phyloP scores from a whole-genome alignment of 2,329 filamentous ascomycete genomes.

The Cryphonectria radicalis region DNA sequence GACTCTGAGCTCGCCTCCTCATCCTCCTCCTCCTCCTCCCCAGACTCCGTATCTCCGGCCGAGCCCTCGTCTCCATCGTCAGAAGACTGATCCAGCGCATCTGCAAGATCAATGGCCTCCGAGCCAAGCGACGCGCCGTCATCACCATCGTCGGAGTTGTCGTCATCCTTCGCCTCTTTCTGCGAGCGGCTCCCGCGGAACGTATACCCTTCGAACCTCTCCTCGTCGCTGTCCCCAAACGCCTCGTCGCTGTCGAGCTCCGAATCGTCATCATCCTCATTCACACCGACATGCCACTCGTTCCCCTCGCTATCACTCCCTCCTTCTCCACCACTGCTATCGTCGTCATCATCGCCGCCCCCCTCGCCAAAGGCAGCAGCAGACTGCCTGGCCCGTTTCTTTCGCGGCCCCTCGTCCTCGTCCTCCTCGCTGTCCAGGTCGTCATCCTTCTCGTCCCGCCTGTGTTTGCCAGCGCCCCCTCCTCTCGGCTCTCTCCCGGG shows the following conservation, averaged over 20 bases:
- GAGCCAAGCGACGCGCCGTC: constrained; percentile 47
- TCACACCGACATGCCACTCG: constrained; percentile 77
- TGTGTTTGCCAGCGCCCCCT: constrained; percentile 41
- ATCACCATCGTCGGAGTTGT: constrained; percentile 56
- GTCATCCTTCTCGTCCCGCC: constrained; percentile 49
- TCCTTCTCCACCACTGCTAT: constrained; percentile 66
- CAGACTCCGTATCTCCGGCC: constrained; percentile 49
- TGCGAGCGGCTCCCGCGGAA: constrained; percentile 54
- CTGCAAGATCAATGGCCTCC: constrained; percentile 33
- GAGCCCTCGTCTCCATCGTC: constrained; percentile 55
- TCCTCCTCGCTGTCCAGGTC: constrained; percentile 66
- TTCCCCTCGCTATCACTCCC: constrained; percentile 87
- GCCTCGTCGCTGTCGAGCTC: constrained; percentile 76
- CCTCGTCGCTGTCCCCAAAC: constrained; percentile 86
- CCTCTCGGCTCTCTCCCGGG: constrained; percentile 42
- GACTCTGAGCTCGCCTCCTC: constrained; percentile 47
- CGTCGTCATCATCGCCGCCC: constrained; percentile 48
- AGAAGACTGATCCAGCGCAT: constrained; percentile 40
- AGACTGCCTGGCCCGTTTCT: constrained; percentile 47
- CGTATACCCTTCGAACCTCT: constrained; percentile 76
- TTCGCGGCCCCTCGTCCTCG: constrained; percentile 60
- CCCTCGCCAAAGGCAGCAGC: constrained; percentile 44
- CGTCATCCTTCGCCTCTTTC: constrained; percentile 43
- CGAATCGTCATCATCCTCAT: constrained; percentile 63
- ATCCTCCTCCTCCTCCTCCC: constrained; percentile 44